These are phyloP conservation scores for Dactylellina sp. DNA, from an alignment of 2,329 filamentous ascomycete species.

Conservation along the genomic window DNA sequence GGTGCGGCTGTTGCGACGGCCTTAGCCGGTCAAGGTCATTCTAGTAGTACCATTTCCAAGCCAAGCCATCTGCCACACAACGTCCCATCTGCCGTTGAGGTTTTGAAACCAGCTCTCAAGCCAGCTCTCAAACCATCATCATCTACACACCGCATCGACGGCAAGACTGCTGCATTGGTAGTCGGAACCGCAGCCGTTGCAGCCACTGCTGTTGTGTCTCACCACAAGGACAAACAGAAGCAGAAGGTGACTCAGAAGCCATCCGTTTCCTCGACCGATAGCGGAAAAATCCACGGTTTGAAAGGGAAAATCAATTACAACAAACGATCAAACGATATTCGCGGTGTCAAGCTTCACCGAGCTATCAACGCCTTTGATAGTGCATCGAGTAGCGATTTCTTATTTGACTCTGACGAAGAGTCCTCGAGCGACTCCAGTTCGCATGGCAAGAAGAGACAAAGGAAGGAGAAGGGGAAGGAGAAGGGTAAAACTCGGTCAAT, in stretches of 20 bases:
- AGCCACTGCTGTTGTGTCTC: slow-evolving; percentile 29
- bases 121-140: slow-evolving; percentile 36
- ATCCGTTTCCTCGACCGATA: slow-evolving; percentile 42
- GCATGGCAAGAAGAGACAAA: slow-evolving; percentile 15
- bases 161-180: slow-evolving; percentile 46
- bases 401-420: slow-evolving; percentile 27
- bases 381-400: slow-evolving; percentile 47
- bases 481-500: slow-evolving; percentile 19
- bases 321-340: slow-evolving; percentile 41
- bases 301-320: slow-evolving; percentile 47
- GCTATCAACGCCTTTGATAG: slow-evolving; percentile 47
- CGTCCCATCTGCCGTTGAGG: background rate
- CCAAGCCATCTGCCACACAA: slow-evolving; percentile 22
- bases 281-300: slow-evolving; percentile 45
- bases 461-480: slow-evolving; percentile 21
- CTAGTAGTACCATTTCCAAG: slow-evolving; percentile 27
- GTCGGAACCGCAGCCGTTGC: slow-evolving; percentile 39
- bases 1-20: slow-evolving; percentile 43
- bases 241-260: slow-evolving; percentile 36
- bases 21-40: slow-evolving; percentile 46
- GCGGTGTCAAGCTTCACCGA: slow-evolving; percentile 37
- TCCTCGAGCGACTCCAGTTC: slow-evolving; percentile 17
- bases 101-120: slow-evolving; percentile 16
- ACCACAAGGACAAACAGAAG: slow-evolving; percentile 50
- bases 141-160: slow-evolving; percentile 33